These are phyloP conservation scores for Dimargaris cristalligena DNA, from an alignment of 192 early-diverging fungal species.

Conservation along the genomic window DNA sequence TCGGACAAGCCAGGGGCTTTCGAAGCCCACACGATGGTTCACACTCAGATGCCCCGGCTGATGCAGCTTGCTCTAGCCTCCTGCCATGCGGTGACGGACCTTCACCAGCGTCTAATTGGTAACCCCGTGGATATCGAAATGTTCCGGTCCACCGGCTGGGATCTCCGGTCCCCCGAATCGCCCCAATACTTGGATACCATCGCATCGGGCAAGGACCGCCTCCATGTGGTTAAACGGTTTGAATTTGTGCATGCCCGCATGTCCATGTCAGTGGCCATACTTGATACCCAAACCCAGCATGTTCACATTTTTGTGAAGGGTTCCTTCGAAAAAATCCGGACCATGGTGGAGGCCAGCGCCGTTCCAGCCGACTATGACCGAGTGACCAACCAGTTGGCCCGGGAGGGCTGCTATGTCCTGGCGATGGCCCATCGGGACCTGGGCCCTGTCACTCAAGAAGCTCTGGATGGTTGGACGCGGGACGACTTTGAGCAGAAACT, in stretches of 20 bases:
- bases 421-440: conserved; percentile 39
- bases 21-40: conserved; percentile 12
- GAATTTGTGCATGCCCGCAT: conserved; percentile 52
- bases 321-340: conserved; percentile 43
- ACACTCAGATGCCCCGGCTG: conserved; percentile 13
- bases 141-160: conserved; percentile 35
- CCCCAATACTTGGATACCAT: conserved; percentile 28
- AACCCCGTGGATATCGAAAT: conserved; percentile 55
- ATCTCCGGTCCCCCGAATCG: conserved; percentile 14
- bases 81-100: conserved; percentile 31
- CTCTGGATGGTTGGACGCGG: conserved; percentile 25
- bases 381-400: conserved; percentile 33
- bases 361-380: conserved; percentile 38
- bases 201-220: conserved; percentile 13
- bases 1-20: conserved; percentile 13
- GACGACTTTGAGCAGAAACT: conserved; percentile 40
- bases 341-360: conserved; percentile 23
- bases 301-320: conserved; percentile 50
- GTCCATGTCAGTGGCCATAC: conserved; percentile 50
- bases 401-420: conserved; percentile 57
- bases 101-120: conserved; percentile 33
- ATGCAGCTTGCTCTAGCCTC: conserved; percentile 22
- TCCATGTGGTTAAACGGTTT: conserved; percentile 42
- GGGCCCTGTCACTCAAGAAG: conserved; percentile 20
- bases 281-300: conserved; percentile 30